Conservation (phyloP, 1,284 basidiomycete genomes). For the Austroboletus niveus region DNA sequence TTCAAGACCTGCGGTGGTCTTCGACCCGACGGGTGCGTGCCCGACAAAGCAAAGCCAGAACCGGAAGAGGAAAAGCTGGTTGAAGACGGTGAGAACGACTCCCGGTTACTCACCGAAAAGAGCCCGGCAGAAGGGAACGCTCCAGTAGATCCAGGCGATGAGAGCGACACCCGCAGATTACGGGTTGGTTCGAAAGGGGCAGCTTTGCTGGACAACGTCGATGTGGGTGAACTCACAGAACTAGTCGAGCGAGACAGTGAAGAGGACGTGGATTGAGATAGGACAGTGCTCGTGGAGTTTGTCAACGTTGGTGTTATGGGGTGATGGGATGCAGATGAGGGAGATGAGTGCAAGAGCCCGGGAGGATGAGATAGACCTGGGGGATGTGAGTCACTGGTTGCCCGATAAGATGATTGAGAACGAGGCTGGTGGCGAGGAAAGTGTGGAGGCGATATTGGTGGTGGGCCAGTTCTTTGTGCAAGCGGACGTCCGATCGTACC, state of each 20-base stretch:
- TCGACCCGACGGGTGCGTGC: constrained; percentile 17
- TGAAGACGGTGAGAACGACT: constrained; percentile 16
- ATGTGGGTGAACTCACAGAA: constrained; percentile 26
- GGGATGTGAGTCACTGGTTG: constrained; percentile 18
- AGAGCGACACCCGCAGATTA: constrained; percentile 24
- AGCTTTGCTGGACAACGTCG: constrained; percentile 51
- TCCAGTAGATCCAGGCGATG: constrained; percentile 18
- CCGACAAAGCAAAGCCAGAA: constrained; percentile 14
- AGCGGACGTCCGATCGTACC: constrained; percentile 27
- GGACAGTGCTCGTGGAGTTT: constrained; percentile 18
- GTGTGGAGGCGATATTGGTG: constrained; percentile 26
- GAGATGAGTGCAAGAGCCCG: constrained; percentile 12
- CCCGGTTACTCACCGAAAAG: constrained; percentile 14
- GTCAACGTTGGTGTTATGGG: constrained; percentile 13
- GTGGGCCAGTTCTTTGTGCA: constrained; percentile 14
- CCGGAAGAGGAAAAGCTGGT: constrained; percentile 6
- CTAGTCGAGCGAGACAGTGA: constrained; percentile 27
- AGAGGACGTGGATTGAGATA: constrained; percentile 24
- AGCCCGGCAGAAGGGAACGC: constrained; percentile 11
- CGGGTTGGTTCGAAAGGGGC: constrained; percentile 49
- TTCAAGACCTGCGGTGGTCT: constrained; percentile 3
- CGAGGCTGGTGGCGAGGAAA: constrained; percentile 27
- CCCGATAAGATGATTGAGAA: constrained; percentile 24
- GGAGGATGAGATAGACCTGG: constrained; percentile 14
- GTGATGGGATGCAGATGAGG: constrained; percentile 20